Base-by-base conservation (phyloP, 345 rosid genomes). In the Viola odorata region DNA sequence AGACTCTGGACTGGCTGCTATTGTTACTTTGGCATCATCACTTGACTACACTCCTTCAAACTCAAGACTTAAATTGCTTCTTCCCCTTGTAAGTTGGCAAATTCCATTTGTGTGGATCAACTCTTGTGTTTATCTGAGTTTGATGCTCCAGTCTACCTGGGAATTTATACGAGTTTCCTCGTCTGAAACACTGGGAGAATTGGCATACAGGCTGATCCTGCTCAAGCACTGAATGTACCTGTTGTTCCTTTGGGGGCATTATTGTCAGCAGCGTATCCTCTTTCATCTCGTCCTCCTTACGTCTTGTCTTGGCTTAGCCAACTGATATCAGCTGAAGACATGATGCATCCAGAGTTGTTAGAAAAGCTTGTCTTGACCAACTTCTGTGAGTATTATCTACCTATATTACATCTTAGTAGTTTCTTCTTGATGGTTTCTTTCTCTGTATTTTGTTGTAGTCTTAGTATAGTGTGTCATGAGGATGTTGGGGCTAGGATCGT, bases 341-440 rank as follows among this genome's bases (percentile, higher is more conserved):
- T 94, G 99, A 90, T 94, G 99, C 95, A 84, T 77, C 97, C 96
- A 14, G 96, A 90, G 71, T 50, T 84, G 83, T 76, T 94, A 66
- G 76, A 94, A 69, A 94, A 88, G 84, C 97, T 94, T 15, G 78
- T 90, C 75, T 60, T 90, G 79, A 94, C 90, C 73, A 94, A 86
- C 77, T 90, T 94, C 62, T 84, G 99, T 94, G 74, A 84, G 97
- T 77, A 55, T 52, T 23, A 61, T 9, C 13, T 39, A 6, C 45
- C 38, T 15, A 15, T 12, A 36, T 42, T 53, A 4, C 12, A 44
- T 12, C 1, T 8, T 14, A 5, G 4, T 47, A 3, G 36, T 55
- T 37, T 12, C 10, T 13, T 11, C 10, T 52, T 52, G 37, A 23
- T 32, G 36, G 55, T 11, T 12, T 32, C 55, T 17, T 47, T 47